phyloP scores from a whole-genome alignment of 495 filamentous ascomycete genomes.

The Pyrenula aspistea region DNA sequence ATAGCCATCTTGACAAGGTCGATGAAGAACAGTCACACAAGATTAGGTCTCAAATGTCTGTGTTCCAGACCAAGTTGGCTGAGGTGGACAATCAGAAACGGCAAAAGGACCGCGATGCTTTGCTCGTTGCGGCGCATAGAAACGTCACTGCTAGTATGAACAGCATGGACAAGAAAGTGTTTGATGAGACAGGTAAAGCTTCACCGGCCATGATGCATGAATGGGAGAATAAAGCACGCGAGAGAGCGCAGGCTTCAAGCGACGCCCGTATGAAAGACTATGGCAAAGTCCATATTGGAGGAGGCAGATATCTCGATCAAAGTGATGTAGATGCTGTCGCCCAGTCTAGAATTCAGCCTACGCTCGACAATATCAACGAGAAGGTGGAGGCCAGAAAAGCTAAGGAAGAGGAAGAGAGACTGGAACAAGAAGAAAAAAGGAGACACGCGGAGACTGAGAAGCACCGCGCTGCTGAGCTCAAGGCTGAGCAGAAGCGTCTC shows the following conservation, averaged over 20 bases:
- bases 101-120: slow-evolving; percentile 54
- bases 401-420: slow-evolving; percentile 40
- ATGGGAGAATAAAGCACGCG: slow-evolving; percentile 66
- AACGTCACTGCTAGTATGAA: slow-evolving; percentile 72
- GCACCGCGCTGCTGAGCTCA: slow-evolving; percentile 42
- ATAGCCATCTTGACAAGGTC: slow-evolving; percentile 45
- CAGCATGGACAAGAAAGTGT: slow-evolving; percentile 68
- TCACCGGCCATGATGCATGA: slow-evolving; percentile 54
- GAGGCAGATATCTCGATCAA: slow-evolving; percentile 66
- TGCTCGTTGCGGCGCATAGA: slow-evolving; percentile 70
- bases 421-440: slow-evolving; percentile 40
- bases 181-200: slow-evolving; percentile 64
- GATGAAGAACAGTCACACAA: slow-evolving; percentile 57
- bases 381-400: slow-evolving; percentile 57
- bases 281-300: slow-evolving; percentile 67
- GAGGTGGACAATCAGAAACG: slow-evolving; percentile 66
- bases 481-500: slow-evolving; percentile 34
- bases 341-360: slow-evolving; percentile 66
- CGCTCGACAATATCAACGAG: slow-evolving; percentile 79
- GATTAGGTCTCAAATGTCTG: slow-evolving; percentile 70
- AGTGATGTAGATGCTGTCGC: slow-evolving; percentile 74
- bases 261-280: slow-evolving; percentile 40
- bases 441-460: slow-evolving; percentile 30
- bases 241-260: slow-evolving; percentile 53
- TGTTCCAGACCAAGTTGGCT: slow-evolving; percentile 54